Base-by-base conservation (phyloP, 768 basidiomycete species). In the Chalciporus piperatus region DNA sequence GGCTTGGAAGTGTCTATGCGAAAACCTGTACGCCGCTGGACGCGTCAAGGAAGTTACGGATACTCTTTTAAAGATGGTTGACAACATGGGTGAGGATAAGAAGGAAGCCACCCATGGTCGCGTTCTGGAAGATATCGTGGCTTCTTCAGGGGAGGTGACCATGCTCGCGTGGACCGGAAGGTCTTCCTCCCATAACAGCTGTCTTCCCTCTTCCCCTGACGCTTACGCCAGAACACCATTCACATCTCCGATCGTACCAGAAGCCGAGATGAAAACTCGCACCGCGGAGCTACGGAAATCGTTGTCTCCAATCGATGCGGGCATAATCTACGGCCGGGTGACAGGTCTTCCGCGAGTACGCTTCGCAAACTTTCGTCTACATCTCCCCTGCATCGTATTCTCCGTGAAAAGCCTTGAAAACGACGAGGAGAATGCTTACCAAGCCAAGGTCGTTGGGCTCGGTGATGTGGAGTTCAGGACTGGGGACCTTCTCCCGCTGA, bases 401-500 rank as follows among this genome's bases (percentile, higher is more conserved):
- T 37, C 52, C 10, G 48, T 55, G 23, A 55, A 44, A 41, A 54
- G 35, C 17, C 41, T 56, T n/a, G 30, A 20, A 2, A 40, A 45
- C 22, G 28, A 42, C 10, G n/a, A 54, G 27, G 23, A 20, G 14
- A 22, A 27, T 28, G 41, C 19, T 9, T 56, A 56, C 42, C 38
- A 23, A 6, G 55, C 52, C 25, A 54, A 39, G 47, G 38, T 45
- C 11, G 37, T 48, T 11, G 41, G 28, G 11, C 32, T 56, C 11
- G 55, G 52, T 39, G 51, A 56, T 27, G 47, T 56, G 4, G 35
- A 49, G 5, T 56, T 56, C 23, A 48, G 39, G 35, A 49, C 52
- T 6, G 17, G 23, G 9, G 47, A 43, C n/a, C 17, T 38, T 40
- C 16, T 54, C n/a, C 28, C 48, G 13, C 40, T 43, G 19, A 32